Evolutionary conservation across 1,284 basidiomycete genomes (phyloP).

Genomic region (Wallemia ichthyophaga): DNA sequence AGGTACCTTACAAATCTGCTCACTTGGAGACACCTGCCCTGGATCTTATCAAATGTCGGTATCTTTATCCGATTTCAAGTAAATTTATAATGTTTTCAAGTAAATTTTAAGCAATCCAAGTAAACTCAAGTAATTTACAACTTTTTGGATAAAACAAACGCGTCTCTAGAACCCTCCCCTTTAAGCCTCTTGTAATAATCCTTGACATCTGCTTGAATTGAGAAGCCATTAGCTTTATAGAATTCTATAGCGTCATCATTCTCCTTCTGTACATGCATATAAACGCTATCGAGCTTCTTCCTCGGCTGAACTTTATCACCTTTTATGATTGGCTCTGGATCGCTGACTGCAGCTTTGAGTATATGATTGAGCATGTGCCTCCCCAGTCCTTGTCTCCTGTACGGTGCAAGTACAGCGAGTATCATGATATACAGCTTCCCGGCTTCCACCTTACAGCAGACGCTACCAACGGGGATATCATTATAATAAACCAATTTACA

Average conservation of each 20-base stretch:
- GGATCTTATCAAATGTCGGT: too few species aligned
- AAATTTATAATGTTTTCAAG: too few species aligned
- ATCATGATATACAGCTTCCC: slow-evolving; percentile 40
- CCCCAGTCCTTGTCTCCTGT: slow-evolving; percentile 37
- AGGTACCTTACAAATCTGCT: too few species aligned
- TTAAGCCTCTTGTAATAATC: slow-evolving; percentile 53
- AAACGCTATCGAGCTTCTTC: slow-evolving; percentile 30
- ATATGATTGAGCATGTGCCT: slow-evolving; percentile 33
- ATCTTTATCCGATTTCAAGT: too few species aligned
- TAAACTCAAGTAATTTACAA: too few species aligned
- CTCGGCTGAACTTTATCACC: neutral
- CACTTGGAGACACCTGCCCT: too few species aligned
- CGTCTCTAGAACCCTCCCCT: neutral
- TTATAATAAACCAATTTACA: slow-evolving; percentile 63
- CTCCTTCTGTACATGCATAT: slow-evolving; percentile 44
- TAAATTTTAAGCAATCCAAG: too few species aligned
- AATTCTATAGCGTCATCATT: slow-evolving; percentile 38
- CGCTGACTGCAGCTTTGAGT: slow-evolving; percentile 27
- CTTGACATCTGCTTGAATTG: slow-evolving; percentile 27
- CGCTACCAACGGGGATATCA: slow-evolving; percentile 48
- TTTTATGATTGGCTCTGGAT: slow-evolving; percentile 19
- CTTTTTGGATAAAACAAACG: neutral
- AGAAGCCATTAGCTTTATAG: slow-evolving; percentile 46
- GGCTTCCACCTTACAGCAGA: slow-evolving; percentile 43
- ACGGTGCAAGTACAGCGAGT: slow-evolving; percentile 25